Evolutionary conservation across 139 green algal species (phyloP), one percentile per base, ranked within the genome.

Genomic region (Helicosporidium sp.): DNA sequence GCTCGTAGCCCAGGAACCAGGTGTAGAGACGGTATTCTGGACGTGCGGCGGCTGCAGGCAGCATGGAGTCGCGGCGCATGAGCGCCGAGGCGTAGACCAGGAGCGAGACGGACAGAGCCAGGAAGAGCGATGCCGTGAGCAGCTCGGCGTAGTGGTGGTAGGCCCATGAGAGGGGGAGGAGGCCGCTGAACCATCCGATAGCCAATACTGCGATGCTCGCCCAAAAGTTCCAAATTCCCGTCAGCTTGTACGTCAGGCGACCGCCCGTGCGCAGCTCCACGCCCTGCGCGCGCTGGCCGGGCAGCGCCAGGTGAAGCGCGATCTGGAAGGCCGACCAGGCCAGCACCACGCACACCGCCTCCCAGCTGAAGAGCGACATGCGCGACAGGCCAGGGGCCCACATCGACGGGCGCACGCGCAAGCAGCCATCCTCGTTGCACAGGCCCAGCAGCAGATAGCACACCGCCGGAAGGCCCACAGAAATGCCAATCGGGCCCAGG

Each of bases 1-100:
- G 70, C 64, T 93, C 83, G 5, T 78, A 52, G 7, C 84, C 84
- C 45, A 94, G 89, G 70, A 84, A 94, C 50, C 91, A 94, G 63
- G 93, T 73, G 51, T 94, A 93, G 2, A 75, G 44, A 7, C 19
- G 27, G 41, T 58, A 64, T 16, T 67, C 47, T 0, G 65, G 34
- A 80, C 17, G 5, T 51, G 50, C 41, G 41, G 5, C 22, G n/a
- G 18, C 55, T 49, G 33, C 25, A 26, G 16, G 27, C 37, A 54
- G 52, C 49, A n/a, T n/a, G n/a, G n/a, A n/a, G n/a, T n/a, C n/a
- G n/a, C n/a, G n/a, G n/a, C n/a, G 20, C 10, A 22, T 20, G 60
- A 74, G 74, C 15, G 79, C 86, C 4, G 59, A 39, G 23, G 43
- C 34, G 49, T 83, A 92, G 4, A 90, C 52, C 37, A 64, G 69